Conservation (phyloP, 2,329 filamentous ascomycete genomes). For the Cladosporium colombiae region DNA sequence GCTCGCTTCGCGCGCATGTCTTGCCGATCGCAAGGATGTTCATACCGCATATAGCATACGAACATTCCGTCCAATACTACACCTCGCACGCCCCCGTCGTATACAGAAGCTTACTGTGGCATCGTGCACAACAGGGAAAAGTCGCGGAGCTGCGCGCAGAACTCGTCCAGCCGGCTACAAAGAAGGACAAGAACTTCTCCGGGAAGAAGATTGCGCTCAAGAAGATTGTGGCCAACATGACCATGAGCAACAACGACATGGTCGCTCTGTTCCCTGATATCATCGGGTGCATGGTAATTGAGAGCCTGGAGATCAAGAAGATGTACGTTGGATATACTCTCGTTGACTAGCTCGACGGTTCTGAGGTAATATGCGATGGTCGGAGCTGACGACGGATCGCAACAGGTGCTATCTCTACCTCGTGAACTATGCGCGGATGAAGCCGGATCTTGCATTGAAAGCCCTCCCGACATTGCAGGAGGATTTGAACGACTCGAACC, state of each 20-base stretch:
- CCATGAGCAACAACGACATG: conserved; percentile 99
- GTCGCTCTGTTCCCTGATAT: conserved; percentile 94
- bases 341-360: background rate
- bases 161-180: conserved; percentile 68
- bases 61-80: conserved; percentile 25
- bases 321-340: conserved; percentile 64
- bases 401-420: conserved; percentile 93
- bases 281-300: conserved; percentile 91
- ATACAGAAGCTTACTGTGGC: conserved; percentile 50
- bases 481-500: conserved; percentile 94
- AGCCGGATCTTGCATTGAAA: conserved; percentile 90
- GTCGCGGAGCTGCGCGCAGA: conserved; percentile 95
- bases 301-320: conserved; percentile 97
- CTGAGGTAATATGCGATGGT: background rate
- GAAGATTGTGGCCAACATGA: conserved; percentile 99
- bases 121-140: conserved; percentile 75
- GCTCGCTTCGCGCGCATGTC: background rate
- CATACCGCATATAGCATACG: conserved; percentile 38
- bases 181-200: conserved; percentile 96
- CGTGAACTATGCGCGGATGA: conserved; percentile 94
- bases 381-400: conserved; percentile 34
- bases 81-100: conserved; percentile 33
- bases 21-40: conserved; percentile 36
- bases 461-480: conserved; percentile 84
- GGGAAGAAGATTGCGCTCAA: conserved; percentile 97